These are phyloP conservation scores for Citrus hindsii DNA, from an alignment of 345 rosid species.

Conservation along the genomic window DNA sequence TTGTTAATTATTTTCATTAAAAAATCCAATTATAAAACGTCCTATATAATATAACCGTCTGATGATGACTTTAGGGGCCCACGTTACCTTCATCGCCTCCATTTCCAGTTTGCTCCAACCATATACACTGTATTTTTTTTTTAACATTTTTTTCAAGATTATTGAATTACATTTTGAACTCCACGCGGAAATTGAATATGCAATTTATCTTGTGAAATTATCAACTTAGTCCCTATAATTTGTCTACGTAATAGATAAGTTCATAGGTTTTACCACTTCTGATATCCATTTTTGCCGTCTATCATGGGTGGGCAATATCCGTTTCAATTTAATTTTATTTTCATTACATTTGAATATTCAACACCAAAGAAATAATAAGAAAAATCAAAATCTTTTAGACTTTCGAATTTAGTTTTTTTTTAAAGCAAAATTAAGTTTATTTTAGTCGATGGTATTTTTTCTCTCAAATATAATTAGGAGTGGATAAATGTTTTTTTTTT, in stretches of 20 bases:
- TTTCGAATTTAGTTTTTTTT: too few species aligned
- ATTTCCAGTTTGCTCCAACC: neutral
- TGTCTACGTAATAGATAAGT: neutral
- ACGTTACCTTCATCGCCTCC: neutral
- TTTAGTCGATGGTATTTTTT: too few species aligned
- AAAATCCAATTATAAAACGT: neutral
- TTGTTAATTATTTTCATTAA: neutral
- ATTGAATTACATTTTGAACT: neutral
- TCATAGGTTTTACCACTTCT: neutral
- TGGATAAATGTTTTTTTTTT: too few species aligned
- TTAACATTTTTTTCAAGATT: neutral
- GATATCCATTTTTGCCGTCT: too few species aligned
- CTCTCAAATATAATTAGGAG: too few species aligned
- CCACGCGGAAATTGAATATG: neutral
- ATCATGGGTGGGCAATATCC: too few species aligned
- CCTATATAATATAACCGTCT: neutral
- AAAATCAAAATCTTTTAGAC: too few species aligned
- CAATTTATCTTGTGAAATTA: neutral
- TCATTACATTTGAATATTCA: too few species aligned
- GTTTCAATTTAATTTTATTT: too few species aligned
- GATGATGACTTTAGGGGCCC: neutral
- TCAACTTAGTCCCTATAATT: neutral
- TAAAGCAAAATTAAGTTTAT: too few species aligned
- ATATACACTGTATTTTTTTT: neutral
- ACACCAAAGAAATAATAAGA: too few species aligned